phyloP scores from a whole-genome alignment of 768 basidiomycete species.

The Holtermannia corniformis region DNA sequence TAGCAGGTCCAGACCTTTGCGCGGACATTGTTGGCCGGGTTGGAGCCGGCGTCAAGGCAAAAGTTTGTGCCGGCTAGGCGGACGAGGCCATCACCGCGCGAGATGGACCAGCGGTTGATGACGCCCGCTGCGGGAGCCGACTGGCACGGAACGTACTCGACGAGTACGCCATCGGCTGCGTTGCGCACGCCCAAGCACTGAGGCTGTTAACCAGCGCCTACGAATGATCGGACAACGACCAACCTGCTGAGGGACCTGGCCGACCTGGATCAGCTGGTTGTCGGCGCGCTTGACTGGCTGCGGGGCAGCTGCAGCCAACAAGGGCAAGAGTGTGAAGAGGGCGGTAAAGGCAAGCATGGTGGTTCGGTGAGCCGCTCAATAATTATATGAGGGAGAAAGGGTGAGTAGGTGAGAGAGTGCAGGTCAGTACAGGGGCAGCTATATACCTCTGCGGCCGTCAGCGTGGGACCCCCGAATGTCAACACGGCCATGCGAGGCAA shows the following conservation, averaged over 20 bases:
- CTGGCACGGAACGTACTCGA: not conserved
- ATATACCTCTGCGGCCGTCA: no score
- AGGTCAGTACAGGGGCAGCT: not conserved
- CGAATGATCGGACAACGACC: not conserved
- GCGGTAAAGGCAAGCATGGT: not conserved
- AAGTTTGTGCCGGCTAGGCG: constrained; percentile 1
- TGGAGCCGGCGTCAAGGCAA: constrained; percentile 15
- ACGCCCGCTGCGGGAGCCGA: not conserved
- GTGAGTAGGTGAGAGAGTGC: not conserved
- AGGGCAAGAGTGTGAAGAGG: not conserved
- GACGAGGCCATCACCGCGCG: not conserved
- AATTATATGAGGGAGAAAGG: no score
- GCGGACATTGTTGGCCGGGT: constrained; percentile 8
- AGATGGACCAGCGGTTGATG: not conserved
- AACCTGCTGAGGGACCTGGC: not conserved
- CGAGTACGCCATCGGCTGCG: not conserved
- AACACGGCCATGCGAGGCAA: not conserved
- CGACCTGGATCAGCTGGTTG: not conserved
- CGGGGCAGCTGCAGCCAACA: not conserved
- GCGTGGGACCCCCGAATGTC: not conserved
- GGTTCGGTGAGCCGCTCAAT: no score
- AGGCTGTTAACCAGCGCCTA: not conserved
- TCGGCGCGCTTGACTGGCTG: not conserved
- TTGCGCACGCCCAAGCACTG: not conserved
- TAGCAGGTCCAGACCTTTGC: constrained; percentile 15